Evolutionary conservation across 73 alveolate species (phyloP).

Genomic region (Paramecium octaurelia): DNA sequence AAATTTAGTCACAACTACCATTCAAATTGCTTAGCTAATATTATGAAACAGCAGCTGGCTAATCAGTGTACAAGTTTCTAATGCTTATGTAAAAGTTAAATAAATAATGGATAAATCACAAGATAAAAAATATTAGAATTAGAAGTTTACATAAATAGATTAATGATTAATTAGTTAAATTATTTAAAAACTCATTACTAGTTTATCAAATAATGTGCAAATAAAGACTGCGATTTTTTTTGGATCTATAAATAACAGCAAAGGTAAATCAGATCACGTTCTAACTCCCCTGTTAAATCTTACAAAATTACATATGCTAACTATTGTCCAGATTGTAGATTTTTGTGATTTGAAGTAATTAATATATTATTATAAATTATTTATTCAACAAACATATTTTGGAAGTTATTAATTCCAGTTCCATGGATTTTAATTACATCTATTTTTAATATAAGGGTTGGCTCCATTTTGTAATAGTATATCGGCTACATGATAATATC

Average conservation of each 20-base stretch:
- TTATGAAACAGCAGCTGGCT: background rate
- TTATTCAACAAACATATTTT: background rate
- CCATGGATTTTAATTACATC: background rate
- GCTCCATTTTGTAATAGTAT: background rate
- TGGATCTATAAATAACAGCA: background rate
- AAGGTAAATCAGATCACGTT: background rate
- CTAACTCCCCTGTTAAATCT: background rate
- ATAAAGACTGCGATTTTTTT: background rate
- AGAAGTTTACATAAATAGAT: background rate
- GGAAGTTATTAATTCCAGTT: background rate
- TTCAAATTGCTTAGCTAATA: background rate
- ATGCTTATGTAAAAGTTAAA: background rate
- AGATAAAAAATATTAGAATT: background rate
- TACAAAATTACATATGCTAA: background rate
- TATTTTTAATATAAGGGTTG: background rate
- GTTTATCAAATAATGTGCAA: background rate
- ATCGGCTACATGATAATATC: background rate
- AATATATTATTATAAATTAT: background rate
- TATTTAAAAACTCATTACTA: background rate
- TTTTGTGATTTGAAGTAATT: background rate
- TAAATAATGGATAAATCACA: background rate
- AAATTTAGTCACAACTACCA: background rate
- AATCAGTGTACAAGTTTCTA: background rate
- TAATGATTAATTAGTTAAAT: background rate
- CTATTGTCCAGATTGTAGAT: slow-evolving; percentile 4